phyloP scores from a whole-genome alignment of 495 filamentous ascomycete species.

The Glonium stellatum region DNA sequence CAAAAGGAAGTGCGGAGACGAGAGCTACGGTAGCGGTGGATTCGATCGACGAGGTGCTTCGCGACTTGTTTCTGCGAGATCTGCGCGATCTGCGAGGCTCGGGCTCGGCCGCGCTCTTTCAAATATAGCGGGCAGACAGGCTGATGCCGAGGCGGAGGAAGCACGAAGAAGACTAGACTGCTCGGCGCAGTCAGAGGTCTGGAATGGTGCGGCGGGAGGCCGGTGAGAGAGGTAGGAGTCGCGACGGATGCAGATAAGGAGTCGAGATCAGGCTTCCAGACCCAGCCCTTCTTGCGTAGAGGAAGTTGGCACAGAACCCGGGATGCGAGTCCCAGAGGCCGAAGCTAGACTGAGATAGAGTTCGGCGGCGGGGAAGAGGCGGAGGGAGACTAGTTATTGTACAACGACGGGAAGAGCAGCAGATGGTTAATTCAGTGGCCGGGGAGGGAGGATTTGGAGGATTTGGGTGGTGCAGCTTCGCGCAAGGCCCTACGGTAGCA shows the following conservation, averaged over 20 bases:
- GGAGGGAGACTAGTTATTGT: neutral
- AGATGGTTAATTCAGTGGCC: no score
- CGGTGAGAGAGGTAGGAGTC: neutral
- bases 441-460: neutral
- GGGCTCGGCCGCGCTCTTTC: no score
- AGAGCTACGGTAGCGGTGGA: no score
- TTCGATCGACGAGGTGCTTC: no score
- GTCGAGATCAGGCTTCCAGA: conserved; percentile 6
- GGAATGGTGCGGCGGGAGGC: neutral
- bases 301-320: neutral
- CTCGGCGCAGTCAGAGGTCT: neutral
- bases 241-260: neutral
- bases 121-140: neutral
- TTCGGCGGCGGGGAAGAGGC: neutral
- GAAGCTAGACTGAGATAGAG: neutral
- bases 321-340: neutral
- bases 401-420: neutral
- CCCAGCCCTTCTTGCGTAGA: neutral
- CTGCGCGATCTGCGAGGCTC: no score
- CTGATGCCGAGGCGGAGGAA: neutral
- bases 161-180: neutral
- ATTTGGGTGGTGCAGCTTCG: neutral
- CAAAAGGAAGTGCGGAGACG: no score
- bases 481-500: neutral
- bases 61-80: no score